These are phyloP conservation scores for Pisolithus microcarpus DNA, from an alignment of 768 basidiomycete genomes.

Conservation along the genomic window DNA sequence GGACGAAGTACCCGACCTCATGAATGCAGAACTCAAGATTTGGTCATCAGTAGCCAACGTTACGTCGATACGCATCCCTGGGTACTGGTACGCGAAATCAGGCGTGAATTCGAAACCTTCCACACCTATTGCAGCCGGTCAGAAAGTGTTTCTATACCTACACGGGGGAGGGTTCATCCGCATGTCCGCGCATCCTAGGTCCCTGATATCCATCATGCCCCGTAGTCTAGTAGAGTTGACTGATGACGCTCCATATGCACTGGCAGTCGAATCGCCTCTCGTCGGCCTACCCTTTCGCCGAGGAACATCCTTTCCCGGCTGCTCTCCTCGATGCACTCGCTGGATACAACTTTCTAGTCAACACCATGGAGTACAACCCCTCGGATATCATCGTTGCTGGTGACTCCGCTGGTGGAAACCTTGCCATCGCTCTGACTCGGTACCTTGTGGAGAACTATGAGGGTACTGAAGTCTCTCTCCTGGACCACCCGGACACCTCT, in stretches of 20 bases:
- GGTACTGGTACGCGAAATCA: conserved; percentile 19
- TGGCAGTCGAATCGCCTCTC: conserved; percentile 25
- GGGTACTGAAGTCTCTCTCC: background rate
- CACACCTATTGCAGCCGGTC: background rate
- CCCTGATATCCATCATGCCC: background rate
- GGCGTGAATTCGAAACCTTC: conserved; percentile 1
- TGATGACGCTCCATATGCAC: conserved; percentile 2
- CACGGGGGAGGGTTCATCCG: conserved; percentile 2
- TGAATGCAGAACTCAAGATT: conserved; percentile 19
- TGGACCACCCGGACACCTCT: conserved; percentile 6
- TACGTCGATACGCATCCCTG: conserved; percentile 16
- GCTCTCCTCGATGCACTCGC: conserved; percentile 31
- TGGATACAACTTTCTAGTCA: conserved; percentile 29
- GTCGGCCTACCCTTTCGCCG: conserved; percentile 11
- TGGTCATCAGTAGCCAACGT: conserved; percentile 12
- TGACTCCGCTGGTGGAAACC: conserved; percentile 35
- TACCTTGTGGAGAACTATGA: conserved; percentile 8
- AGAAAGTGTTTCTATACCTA: background rate
- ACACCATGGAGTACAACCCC: conserved; percentile 22
- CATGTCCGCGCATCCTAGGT: background rate
- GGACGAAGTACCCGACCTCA: conserved; percentile 16
- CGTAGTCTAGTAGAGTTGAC: conserved; percentile 1
- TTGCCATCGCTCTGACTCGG: conserved; percentile 18
- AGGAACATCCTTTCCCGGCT: conserved; percentile 28
- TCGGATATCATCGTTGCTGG: conserved; percentile 30